These are phyloP conservation scores for Planoprotostelium fungivorum DNA, from an alignment of 78 protist genomes.

Conservation along the genomic window DNA sequence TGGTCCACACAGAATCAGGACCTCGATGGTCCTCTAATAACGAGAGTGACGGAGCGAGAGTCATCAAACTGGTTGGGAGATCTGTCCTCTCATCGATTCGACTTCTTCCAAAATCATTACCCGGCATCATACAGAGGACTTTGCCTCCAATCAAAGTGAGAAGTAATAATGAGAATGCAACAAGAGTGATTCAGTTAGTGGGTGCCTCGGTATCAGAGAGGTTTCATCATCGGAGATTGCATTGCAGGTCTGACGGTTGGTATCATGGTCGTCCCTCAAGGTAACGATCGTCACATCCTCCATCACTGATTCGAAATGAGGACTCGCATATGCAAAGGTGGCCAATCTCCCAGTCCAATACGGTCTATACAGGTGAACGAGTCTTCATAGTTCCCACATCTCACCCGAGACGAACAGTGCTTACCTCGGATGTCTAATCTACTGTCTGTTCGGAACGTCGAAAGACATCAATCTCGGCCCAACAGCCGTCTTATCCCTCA, in stretches of 20 bases:
- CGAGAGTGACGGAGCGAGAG: neutral
- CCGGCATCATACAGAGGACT: neutral
- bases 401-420: neutral
- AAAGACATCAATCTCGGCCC: neutral
- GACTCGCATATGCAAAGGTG: neutral
- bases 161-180: neutral
- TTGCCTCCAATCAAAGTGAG: neutral
- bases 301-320: too few relatives aligned
- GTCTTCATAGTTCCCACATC: neutral
- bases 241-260: neutral
- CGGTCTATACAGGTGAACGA: neutral
- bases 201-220: neutral
- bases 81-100: neutral
- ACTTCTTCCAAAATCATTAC: neutral
- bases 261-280: neutral
- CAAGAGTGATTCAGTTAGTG: neutral
- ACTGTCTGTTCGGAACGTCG: neutral
- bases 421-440: neutral
- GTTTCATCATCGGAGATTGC: neutral
- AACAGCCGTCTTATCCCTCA: neutral
- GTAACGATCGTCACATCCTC: too few relatives aligned
- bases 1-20: too few relatives aligned
- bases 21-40: neutral
- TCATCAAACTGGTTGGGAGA: neutral
- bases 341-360: constrained; percentile 1